Base-by-base conservation (phyloP, 768 basidiomycete genomes). In the Macrolepiota fuliginosa region DNA sequence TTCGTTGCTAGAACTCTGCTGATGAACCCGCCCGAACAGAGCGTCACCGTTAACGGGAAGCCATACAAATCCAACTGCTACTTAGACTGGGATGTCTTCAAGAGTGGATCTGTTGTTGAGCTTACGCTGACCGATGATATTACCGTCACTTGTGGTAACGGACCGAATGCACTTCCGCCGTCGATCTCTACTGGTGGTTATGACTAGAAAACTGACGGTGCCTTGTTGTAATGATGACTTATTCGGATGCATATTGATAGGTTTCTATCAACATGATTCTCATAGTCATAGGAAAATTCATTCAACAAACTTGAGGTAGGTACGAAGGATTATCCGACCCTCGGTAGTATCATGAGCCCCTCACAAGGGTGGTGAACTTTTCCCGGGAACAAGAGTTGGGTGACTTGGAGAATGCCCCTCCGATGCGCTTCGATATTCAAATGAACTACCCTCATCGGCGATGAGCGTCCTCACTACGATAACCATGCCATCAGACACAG, bases 121-220 rank as follows among this genome's bases (percentile, higher is more conserved):
- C 71, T 88, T 35, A 79, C 83, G 49, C 67, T 88, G 59, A 83
- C 83, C 4, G 75, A 79, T 60, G 77, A 86, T 66, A 81, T 83
- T 62, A 78, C 73, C 32, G 76, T 83, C 5, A 73, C 77, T 1
- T 88, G 86, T 68, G 86, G 86, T 15, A 71, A 67, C 2, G 79
- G 76, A 6, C 40, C 71, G 19, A 68, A 70, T 37, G 81, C 83
- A 1, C 67, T 87, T 39, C 86, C 86, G 0, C 85, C 86, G 1
- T 87, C 86, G 15, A 74, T 87, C 39, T 87, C 86, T 4, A 88
- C 85, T n/a, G 86, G 85, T 4, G 86, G 86, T 0, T 87, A 78
- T 65, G 67, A 77, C 56, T 82, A 66, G 35, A 42, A 19, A 15
- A 12, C 12, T 13, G 40, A 42, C 12, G 40, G 12, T 42, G 11